Conservation (phyloP, 352 stramenopile species). For the Globisporangium ultimum region DNA sequence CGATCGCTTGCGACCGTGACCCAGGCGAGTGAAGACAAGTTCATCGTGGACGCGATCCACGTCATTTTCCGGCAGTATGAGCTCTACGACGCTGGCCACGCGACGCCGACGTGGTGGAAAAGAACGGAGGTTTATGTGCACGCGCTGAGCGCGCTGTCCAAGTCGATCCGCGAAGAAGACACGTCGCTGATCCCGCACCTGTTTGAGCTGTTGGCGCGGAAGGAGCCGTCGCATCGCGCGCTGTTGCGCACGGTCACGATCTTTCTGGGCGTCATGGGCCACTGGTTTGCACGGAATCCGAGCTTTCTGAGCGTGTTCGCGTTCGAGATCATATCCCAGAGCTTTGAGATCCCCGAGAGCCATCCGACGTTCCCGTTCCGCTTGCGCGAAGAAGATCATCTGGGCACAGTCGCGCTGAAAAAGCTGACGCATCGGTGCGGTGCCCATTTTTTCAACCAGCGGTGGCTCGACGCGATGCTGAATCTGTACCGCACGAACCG, state of each 20-base stretch:
- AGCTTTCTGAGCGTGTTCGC: constrained; percentile 49
- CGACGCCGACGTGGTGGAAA: constrained; percentile 48
- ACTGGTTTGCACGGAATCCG: constrained; percentile 75
- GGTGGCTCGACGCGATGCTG: constrained; percentile 72
- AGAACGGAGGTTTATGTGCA: constrained; percentile 82
- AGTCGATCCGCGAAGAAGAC: constrained; percentile 77
- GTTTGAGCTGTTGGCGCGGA: constrained; percentile 70
- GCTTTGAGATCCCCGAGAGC: constrained; percentile 45
- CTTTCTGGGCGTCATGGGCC: constrained; percentile 62
- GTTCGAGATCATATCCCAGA: constrained; percentile 70
- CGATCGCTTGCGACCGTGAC: constrained; percentile 73
- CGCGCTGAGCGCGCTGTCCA: constrained; percentile 73
- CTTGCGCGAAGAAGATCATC: constrained; percentile 48
- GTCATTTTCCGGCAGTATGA: constrained; percentile 76
- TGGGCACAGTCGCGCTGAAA: constrained; percentile 62
- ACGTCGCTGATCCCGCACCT: constrained; percentile 67
- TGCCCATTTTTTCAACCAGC: constrained; percentile 52
- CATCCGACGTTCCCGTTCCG: constrained; percentile 40
- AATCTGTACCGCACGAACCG: constrained; percentile 53
- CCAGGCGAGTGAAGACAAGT: constrained; percentile 66
- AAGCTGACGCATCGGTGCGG: constrained; percentile 71
- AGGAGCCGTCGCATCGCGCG: constrained; percentile 55
- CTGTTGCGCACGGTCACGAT: constrained; percentile 62
- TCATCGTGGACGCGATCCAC: constrained; percentile 71
- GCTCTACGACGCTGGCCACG: constrained; percentile 30